phyloP scores from a whole-genome alignment of 108 stramenopile species.

The Cyclotella atomus region DNA sequence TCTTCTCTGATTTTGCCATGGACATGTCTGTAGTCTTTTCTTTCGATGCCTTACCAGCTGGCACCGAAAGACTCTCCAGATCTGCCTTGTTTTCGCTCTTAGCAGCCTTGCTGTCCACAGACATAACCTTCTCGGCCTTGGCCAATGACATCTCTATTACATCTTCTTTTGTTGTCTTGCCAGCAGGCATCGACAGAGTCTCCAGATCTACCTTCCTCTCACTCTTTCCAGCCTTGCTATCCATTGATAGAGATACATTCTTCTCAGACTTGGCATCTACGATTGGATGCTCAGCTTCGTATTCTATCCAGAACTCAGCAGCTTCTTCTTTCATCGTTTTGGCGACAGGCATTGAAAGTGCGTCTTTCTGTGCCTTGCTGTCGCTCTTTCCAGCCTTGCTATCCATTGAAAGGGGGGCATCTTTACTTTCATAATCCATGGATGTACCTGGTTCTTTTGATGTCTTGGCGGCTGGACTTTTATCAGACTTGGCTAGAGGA shows the following conservation, averaged over 20 bases:
- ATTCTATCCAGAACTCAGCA: not conserved
- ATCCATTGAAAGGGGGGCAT: not conserved
- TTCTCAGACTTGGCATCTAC: slow-evolving; percentile 2
- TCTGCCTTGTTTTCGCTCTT: not conserved
- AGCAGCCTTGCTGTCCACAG: slow-evolving; percentile 7
- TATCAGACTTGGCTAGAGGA: not conserved
- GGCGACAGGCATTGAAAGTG: not conserved
- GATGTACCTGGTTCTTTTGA: not conserved
- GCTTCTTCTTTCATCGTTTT: not conserved
- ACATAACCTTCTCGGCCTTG: not conserved
- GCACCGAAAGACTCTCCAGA: not conserved
- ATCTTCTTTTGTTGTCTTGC: not conserved
- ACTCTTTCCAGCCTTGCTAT: slow-evolving; percentile 1
- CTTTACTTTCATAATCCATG: not conserved
- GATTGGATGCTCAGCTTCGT: not conserved
- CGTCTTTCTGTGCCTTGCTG: not conserved
- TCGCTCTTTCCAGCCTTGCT: not conserved
- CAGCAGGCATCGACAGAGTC: not conserved
- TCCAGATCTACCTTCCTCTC: not conserved
- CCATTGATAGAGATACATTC: not conserved
- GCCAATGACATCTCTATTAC: not conserved
- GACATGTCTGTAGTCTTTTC: not conserved
- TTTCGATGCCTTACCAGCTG: not conserved
- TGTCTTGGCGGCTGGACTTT: not conserved
- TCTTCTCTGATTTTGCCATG: not conserved